Percentiles rank a stretch among this genome's conserved stretches.
Conservation (phyloP, 2,329 filamentous ascomycete species). For the Colletotrichum acutatum region DNA sequence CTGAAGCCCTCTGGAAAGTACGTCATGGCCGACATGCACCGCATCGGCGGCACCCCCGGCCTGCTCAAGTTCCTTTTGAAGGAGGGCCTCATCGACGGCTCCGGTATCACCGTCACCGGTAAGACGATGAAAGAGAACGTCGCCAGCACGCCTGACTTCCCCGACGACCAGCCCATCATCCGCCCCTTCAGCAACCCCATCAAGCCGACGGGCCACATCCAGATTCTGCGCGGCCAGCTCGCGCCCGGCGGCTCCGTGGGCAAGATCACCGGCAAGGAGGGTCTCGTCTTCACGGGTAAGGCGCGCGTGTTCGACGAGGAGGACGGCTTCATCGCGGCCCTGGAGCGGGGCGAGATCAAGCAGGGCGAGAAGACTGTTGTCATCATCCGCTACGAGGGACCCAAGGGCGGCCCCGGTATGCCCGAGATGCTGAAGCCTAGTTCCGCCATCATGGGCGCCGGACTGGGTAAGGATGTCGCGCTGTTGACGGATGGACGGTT, state of each 20-base stretch:
- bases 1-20: conserved; percentile 89
- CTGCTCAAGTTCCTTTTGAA: conserved; percentile 90
- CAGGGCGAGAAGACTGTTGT: conserved; percentile 90
- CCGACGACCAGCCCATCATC: conserved; percentile 83
- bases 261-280: conserved; percentile 95
- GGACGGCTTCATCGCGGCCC: conserved; percentile 79
- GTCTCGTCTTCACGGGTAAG: conserved; percentile 82
- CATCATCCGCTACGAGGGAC: conserved; percentile 92
- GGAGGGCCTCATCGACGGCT: conserved; percentile 83
- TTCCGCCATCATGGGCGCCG: conserved; percentile 91
- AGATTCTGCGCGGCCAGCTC: conserved; percentile 87
- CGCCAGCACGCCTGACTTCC: conserved; percentile 77
- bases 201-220: conserved; percentile 87
- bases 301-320: conserved; percentile 89
- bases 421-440: conserved; percentile 95
- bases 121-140: conserved; percentile 92
- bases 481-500: conserved; percentile 81
- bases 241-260: conserved; percentile 89
- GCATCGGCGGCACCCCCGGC: conserved; percentile 86
- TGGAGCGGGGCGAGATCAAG: conserved; percentile 82
- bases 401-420: conserved; percentile 94
- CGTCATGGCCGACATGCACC: conserved; percentile 85
- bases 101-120: conserved; percentile 85
- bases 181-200: conserved; percentile 84
- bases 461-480: conserved; percentile 79